These are phyloP conservation scores for Mallotus japonicus DNA, from an alignment of 441 rosid species.

Conservation along the genomic window DNA sequence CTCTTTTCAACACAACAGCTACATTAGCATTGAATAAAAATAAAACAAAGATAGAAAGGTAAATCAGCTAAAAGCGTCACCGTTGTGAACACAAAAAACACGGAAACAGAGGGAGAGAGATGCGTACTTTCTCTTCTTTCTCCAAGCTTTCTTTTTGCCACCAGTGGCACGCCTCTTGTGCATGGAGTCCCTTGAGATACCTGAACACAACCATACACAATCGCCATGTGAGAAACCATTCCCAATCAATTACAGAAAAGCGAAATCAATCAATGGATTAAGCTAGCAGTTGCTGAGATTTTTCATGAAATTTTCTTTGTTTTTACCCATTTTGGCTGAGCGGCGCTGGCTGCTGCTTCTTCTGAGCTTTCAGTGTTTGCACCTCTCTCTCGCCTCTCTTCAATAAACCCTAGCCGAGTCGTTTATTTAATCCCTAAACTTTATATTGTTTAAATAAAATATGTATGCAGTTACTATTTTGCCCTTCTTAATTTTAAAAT, in stretches of 20 bases:
- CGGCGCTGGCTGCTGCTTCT: background rate
- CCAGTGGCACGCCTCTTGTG: conserved; percentile 83
- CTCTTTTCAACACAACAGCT: too few relatives aligned
- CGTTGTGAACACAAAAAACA: too few relatives aligned
- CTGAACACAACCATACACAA: conserved; percentile 20
- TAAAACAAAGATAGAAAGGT: background rate
- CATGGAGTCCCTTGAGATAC: conserved; percentile 68
- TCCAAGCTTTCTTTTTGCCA: conserved; percentile 70
- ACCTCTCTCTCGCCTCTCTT: background rate
- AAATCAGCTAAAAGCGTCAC: too few relatives aligned
- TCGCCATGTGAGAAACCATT: background rate
- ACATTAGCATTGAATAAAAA: background rate
- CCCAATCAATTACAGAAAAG: too few relatives aligned
- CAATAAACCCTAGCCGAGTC: conserved; percentile 4
- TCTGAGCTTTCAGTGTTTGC: background rate
- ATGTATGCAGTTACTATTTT: background rate
- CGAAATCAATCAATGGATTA: too few relatives aligned
- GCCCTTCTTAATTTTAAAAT: background rate
- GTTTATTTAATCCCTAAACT: background rate
- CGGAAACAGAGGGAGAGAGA: background rate
- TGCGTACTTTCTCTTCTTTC: conserved; percentile 63
- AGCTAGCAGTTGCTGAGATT: too few relatives aligned
- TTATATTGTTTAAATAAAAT: background rate
- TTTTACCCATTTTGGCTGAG: conserved; percentile 7
- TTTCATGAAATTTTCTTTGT: background rate